Base-by-base conservation (phyloP, 2,329 filamentous ascomycete species). In the Penicillium verrucosum region DNA sequence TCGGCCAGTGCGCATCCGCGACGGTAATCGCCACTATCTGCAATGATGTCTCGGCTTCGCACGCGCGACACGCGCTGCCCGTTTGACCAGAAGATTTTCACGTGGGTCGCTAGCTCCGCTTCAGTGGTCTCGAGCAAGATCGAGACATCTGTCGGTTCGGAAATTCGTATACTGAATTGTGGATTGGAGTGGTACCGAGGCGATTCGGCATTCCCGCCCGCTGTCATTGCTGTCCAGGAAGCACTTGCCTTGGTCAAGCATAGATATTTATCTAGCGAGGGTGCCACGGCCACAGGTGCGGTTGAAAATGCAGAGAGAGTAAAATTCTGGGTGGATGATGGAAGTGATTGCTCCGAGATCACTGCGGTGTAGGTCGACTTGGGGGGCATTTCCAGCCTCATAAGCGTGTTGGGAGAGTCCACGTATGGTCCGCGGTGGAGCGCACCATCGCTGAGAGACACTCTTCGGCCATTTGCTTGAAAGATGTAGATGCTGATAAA, bases 401-500 rank as follows among this genome's bases (percentile, higher is more conserved):
- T 85, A 8, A 99, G 83, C 0, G 90, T 96, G 72, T 97, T 95
- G 1, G 92, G 92, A 2, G 92, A 95, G 73, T 97, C 93, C 34
- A 97, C 91, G 60, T 90, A 96, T n/a, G 90, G 89, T 0, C 89
- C 89, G 36, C 88, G 85, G 65, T 90, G 85, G 0, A 89, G 72
- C 25, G 86, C 83, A 7, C 85, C 85, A 54, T 93, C 89, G 51
- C 85, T 86, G 14, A 94, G 79, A 62, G 90, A 87, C 0, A 97
- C 86, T 47, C 86, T 83, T 36, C 85, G 80, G 2, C 93, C 92
- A 38, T 81, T 71, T 30, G 85, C 84, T 18, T 88, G 81, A 70
- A 93, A 97, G 0, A 94, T 81, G 57, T 91, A 91, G 27, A 99
- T 82, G 65, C 89, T 90, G 75, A 96, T 96, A 73, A 92, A 97